A percentile compares a stretch with the other conserved stretches of the same genome.
Conservation (phyloP, 2,329 filamentous ascomycete species). For the Fusarium pseudograminearum region DNA sequence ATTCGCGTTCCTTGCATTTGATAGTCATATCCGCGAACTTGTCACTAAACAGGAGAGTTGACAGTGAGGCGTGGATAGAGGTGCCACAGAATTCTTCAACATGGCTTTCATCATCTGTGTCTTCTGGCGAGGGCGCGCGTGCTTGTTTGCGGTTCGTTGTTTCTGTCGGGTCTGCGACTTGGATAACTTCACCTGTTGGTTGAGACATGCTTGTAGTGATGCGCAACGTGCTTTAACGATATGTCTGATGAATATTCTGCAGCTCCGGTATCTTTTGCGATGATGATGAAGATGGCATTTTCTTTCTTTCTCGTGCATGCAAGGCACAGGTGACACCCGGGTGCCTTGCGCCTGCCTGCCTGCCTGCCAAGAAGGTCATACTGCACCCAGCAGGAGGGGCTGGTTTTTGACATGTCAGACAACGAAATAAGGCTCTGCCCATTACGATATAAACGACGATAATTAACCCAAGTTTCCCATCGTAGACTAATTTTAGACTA, state of each 20-base stretch:
- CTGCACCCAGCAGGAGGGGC: no score
- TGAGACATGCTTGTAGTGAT: not conserved
- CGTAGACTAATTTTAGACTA: not conserved
- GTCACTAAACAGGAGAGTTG: not conserved
- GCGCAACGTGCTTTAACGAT: no score
- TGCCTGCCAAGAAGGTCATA: no score
- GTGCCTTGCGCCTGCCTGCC: no score
- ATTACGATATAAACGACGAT: not conserved
- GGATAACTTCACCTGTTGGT: not conserved
- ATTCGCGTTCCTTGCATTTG: conserved; percentile 44
- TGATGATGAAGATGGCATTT: no score
- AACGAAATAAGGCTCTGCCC: no score
- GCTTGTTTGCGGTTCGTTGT: no score
- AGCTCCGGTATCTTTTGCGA: not conserved
- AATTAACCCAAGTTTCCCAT: not conserved
- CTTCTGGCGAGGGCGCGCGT: not conserved
- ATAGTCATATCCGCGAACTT: conserved; percentile 53
- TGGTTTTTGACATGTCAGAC: no score
- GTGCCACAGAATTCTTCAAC: not conserved
- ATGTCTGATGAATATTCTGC: not conserved
- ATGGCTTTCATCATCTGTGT: not conserved
- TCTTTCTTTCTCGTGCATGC: no score
- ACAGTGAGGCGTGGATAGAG: not conserved
- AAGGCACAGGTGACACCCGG: no score
- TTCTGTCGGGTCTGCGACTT: not conserved